Percentiles rank a stretch among this genome's conserved stretches.
These are phyloP conservation scores for Aspergillus udagawae DNA, from an alignment of 2,329 filamentous ascomycete species.

Conservation along the genomic window DNA sequence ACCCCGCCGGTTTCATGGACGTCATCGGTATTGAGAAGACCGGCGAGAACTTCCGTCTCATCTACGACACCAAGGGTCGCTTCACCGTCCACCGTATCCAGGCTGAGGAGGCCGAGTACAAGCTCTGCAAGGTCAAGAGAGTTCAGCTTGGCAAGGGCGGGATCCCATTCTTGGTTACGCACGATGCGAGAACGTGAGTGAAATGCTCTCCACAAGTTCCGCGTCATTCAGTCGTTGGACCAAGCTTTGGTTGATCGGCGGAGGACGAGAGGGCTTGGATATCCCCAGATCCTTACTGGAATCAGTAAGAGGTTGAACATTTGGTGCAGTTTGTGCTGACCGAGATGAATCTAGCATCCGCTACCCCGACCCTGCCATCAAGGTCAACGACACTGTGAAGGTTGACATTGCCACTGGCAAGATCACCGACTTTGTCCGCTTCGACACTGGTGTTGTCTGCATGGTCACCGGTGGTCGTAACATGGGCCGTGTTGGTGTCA, in stretches of 20 bases:
- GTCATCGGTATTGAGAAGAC: constrained; percentile 99
- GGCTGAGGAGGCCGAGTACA: constrained; percentile 98
- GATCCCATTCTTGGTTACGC: constrained; percentile 99
- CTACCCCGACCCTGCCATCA: constrained; percentile 96
- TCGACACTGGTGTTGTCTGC: constrained; percentile 96
- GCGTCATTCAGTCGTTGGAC: constrained; percentile 99
- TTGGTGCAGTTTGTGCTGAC: constrained; percentile 33
- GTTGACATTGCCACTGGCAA: constrained; percentile 95
- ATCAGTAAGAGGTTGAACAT: constrained; percentile 27
- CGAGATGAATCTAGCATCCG: constrained; percentile 68
- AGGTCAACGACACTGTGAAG: constrained; percentile 99
- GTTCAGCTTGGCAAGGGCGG: constrained; percentile 98
- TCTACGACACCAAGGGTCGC: constrained; percentile 99
- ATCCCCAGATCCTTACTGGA: constrained; percentile 21
- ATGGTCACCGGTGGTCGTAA: constrained; percentile 99
- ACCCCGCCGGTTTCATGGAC: constrained; percentile 98
- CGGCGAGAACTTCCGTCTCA: constrained; percentile 98
- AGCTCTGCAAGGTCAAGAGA: constrained; percentile 99
- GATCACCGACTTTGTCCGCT: constrained; percentile 96
- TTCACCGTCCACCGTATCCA: constrained; percentile 99
- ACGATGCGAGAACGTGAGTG: constrained; percentile 99
- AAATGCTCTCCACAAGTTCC: constrained; percentile 51
- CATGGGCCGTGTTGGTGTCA: constrained; percentile 99
- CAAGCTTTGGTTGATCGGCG: constrained; percentile 80
- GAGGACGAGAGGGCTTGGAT: constrained; percentile 32